A percentile compares a stretch with the other conserved stretches of the same genome.
Evolutionary conservation across 352 stramenopile species (phyloP).

Genomic region (Phytophthora pinifolia): DNA sequence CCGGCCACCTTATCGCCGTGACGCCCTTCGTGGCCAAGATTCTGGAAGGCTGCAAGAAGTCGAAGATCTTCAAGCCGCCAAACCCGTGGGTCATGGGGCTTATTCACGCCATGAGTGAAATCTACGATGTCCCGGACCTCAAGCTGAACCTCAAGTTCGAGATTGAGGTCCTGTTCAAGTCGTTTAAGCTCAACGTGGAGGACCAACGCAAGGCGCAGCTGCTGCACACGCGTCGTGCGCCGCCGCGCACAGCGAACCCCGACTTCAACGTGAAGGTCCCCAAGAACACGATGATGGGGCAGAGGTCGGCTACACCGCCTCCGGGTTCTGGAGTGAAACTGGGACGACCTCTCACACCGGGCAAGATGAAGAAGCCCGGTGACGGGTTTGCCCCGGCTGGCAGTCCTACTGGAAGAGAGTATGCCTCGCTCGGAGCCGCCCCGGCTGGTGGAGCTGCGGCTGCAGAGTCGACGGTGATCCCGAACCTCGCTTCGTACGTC

Average conservation of each 20-base stretch:
- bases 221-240: slow-evolving; percentile 89
- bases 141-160: slow-evolving; percentile 99
- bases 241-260: slow-evolving; percentile 95
- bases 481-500: slow-evolving; percentile 98
- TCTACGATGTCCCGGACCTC: slow-evolving; percentile 98
- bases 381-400: slow-evolving; percentile 52
- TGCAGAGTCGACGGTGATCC: slow-evolving; percentile 96
- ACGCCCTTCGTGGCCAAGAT: slow-evolving; percentile 99
- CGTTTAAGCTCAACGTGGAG: slow-evolving; percentile 97
- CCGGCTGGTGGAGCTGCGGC: slow-evolving; percentile 27
- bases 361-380: slow-evolving; percentile 55
- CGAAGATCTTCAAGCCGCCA: slow-evolving; percentile 96
- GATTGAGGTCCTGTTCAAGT: slow-evolving; percentile 99
- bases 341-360: slow-evolving; percentile 56
- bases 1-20: slow-evolving; percentile 97
- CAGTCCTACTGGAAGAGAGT: slow-evolving; percentile 54
- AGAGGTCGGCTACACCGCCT: slow-evolving; percentile 60
- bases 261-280: slow-evolving; percentile 98
- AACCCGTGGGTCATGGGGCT: slow-evolving; percentile 99
- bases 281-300: slow-evolving; percentile 42
- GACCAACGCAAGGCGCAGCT: slow-evolving; percentile 93
- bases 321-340: slow-evolving; percentile 50
- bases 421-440: slow-evolving; percentile 31
- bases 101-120: slow-evolving; percentile 95
- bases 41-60: slow-evolving; percentile 97